A percentile compares a stretch with the other conserved stretches of the same genome.
Evolutionary conservation across 176 grass and related monocot genomes (phyloP).

Genomic region (Hordeum vulgare): MorexV3_pseudomolecules_assembly NC_058519.1:25936393-25936892

Average conservation of each 20-base stretch:
- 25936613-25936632: no score
- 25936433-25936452: no score
- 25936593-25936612: background rate
- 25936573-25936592: background rate
- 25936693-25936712: background rate
- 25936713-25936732: background rate
- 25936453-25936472: no score
- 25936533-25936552: background rate
- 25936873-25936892: no score
- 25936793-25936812: no score
- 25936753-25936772: no score
- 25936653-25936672: slow-evolving; percentile 10
- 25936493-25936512: background rate
- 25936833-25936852: no score
- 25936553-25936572: background rate
- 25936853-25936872: no score
- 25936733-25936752: no score
- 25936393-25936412: background rate
- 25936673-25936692: background rate
- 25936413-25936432: background rate
- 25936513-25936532: background rate
- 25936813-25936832: no score
- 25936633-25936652: background rate
- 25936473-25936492: background rate
- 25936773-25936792: no score